A percentile compares a stretch with the other conserved stretches of the same genome.
Conservation (phyloP, 345 rosid genomes). For the Crucihimalaya himalaica region DNA sequence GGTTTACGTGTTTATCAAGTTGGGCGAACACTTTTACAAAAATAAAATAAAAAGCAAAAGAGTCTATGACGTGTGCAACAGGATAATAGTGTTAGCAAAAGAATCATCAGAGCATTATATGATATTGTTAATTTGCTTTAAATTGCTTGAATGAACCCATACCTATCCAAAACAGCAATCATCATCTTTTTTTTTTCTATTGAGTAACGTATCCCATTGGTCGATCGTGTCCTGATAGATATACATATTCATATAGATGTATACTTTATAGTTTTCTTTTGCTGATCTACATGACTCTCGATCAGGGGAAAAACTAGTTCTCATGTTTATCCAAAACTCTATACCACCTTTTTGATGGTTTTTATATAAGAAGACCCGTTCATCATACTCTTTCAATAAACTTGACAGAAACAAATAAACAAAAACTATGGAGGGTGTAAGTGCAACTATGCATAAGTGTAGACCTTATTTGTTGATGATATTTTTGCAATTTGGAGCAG, state of each 20-base stretch:
- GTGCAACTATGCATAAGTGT: slow-evolving; percentile 29
- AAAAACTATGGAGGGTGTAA: slow-evolving; percentile 24
- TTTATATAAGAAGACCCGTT: slow-evolving; percentile 32
- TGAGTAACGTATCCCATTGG: slow-evolving; percentile 6
- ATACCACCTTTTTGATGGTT: slow-evolving; percentile 26
- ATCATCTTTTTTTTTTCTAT: neutral
- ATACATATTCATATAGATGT: neutral
- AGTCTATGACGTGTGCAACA: slow-evolving; percentile 5
- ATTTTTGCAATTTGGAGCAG: slow-evolving; percentile 65
- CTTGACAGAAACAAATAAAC: neutral
- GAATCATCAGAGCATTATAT: slow-evolving; percentile 15
- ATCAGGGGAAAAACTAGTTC: slow-evolving; percentile 1
- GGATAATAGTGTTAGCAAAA: slow-evolving; percentile 18
- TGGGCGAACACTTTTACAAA: slow-evolving; percentile 3
- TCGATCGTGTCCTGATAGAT: slow-evolving; percentile 4
- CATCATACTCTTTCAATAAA: slow-evolving; percentile 11
- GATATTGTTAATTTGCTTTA: slow-evolving; percentile 26
- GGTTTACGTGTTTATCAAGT: neutral
- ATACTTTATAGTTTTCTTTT: slow-evolving; percentile 29
- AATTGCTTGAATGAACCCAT: slow-evolving; percentile 13
- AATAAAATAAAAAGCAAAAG: neutral
- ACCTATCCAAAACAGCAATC: slow-evolving; percentile 15
- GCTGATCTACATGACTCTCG: slow-evolving; percentile 32
- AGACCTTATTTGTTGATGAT: slow-evolving; percentile 74
- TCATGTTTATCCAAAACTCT: slow-evolving; percentile 40